Base-by-base conservation (phyloP, 192 early-diverging fungal species). In the Haplosporangium gracile region DNA sequence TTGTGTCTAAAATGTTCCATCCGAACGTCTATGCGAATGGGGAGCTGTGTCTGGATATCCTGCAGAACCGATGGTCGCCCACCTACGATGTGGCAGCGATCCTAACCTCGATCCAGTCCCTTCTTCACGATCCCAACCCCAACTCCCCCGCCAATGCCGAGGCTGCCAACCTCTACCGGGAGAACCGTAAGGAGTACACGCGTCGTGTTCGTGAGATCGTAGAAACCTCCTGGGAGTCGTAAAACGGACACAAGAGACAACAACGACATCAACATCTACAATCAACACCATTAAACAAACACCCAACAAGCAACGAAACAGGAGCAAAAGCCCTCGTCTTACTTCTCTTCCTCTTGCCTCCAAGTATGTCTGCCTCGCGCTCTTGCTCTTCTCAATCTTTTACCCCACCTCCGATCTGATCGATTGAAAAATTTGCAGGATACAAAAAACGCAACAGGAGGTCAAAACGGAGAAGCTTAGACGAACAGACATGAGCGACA, bases 21-120 rank as follows among this genome's bases (percentile, higher is more conserved):
- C 98, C 98, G 0, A 99, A 99, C 79, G 98, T 97, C 4, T 99
- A 98, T 85, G 97, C 96, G 57, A 98, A 96, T 86, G 98, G 98
- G 11, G 98, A 99, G 83, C 89, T 99, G 71, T 99, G 98, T 87
- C 88, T 99, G 83, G 98, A 99, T 88, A 99, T 99, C 84, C 87
- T 99, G 88, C 98, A 99, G 84, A 98, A 98, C 89, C 91, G 98
- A 70, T 99, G 98, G 98, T 96, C 95, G n/a, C 97, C 97, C 11
- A 97, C 97, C 0, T 99, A 97, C 74, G 97, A 98, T 88, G 96
- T 97, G 26, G 95, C 96, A 11, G 96, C 97, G 16, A 99, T 98
- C 42, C 85, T 99, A 82, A 99, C 97, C 2, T 96, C 95, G 38
- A 98, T 99, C 74, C 98, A 99, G 87, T 97, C 96, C 43, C 92